Conservation (phyloP, 805 yeast species). For the Ogataea nonfermentans region DNA sequence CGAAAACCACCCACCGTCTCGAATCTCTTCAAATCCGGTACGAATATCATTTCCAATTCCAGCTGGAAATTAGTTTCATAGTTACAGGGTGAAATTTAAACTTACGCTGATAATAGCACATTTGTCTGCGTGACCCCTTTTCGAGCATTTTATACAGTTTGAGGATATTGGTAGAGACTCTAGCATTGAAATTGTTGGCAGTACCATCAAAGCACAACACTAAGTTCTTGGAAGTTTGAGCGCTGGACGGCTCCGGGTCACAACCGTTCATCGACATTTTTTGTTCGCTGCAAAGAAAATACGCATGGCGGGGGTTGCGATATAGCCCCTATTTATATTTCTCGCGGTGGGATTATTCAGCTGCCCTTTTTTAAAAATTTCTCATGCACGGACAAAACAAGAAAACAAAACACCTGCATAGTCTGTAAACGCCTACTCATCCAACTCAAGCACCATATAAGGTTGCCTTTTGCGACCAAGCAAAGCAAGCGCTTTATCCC, state of each 20-base stretch:
- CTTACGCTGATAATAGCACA: constrained; percentile 60
- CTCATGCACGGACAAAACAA: background rate
- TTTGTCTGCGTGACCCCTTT: constrained; percentile 42
- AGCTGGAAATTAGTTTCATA: constrained; percentile 29
- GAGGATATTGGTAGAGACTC: constrained; percentile 53
- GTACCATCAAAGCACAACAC: constrained; percentile 66
- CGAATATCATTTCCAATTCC: constrained; percentile 59
- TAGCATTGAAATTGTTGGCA: constrained; percentile 53
- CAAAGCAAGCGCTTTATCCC: background rate
- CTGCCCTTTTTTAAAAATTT: background rate
- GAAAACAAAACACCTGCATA: background rate
- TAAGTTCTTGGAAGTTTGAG: constrained; percentile 38
- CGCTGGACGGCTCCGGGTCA: background rate
- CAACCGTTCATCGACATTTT: constrained; percentile 10
- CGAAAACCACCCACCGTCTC: constrained; percentile 21
- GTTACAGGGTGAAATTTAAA: background rate
- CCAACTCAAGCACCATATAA: constrained; percentile 9
- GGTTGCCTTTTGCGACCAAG: constrained; percentile 3
- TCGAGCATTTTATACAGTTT: constrained; percentile 52
- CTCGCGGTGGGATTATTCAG: background rate
- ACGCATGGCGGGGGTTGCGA: no score
- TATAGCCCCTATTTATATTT: background rate
- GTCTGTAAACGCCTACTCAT: constrained; percentile 3
- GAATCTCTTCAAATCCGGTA: constrained; percentile 35
- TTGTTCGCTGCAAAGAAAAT: constrained; percentile 7